Conservation (phyloP, 2,329 filamentous ascomycete species). For the Tolypocladium guangdongense region DNA sequence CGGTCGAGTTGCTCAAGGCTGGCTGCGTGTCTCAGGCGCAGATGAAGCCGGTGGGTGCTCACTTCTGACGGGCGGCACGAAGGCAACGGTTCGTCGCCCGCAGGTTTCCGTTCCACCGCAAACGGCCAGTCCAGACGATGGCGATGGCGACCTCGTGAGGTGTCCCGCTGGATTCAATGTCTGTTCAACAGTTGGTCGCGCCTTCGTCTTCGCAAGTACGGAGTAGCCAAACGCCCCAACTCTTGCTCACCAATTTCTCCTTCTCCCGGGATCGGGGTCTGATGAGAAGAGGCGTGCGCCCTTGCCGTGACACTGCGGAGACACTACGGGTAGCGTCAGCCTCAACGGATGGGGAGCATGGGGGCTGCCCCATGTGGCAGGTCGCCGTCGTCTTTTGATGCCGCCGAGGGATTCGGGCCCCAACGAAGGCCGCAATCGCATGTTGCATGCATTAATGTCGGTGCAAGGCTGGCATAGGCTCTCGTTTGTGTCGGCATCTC, state of each 20-base stretch:
- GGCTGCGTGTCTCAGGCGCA: too few species aligned
- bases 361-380: background rate
- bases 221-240: too few species aligned
- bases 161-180: background rate
- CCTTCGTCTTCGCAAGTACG: too few species aligned
- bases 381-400: background rate
- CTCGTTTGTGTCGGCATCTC: background rate
- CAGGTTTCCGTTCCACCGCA: too few species aligned
- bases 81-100: background rate
- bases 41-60: too few species aligned
- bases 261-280: too few species aligned
- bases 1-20: background rate
- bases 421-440: too few species aligned
- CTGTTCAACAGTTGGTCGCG: background rate
- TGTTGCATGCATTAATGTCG: too few species aligned
- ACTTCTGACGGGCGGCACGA: background rate
- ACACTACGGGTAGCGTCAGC: background rate
- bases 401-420: background rate
- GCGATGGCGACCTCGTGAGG: background rate
- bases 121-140: background rate
- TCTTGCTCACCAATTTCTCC: too few species aligned
- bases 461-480: background rate
- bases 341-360: background rate
- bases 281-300: background rate
- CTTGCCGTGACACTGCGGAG: background rate